phyloP scores from a whole-genome alignment of 1,284 basidiomycete species.

The Cryptococcus sp. region DNA sequence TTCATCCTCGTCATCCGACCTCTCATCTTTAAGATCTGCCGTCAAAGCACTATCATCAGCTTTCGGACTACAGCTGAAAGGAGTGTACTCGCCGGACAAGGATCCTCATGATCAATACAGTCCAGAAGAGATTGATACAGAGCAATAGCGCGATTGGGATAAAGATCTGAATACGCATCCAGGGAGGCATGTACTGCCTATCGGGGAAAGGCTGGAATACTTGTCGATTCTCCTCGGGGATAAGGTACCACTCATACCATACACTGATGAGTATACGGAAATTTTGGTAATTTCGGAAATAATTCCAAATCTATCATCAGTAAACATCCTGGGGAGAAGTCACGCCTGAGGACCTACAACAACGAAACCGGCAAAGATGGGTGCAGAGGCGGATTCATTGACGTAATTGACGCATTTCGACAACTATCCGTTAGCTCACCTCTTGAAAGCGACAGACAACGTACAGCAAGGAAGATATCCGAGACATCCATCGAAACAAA shows the following conservation, averaged over 20 bases:
- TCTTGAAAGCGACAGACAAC: constrained; percentile 33
- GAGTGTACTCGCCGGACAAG: too few species aligned
- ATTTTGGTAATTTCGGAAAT: constrained; percentile 94
- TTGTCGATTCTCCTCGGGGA: constrained; percentile 50
- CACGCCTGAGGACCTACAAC: constrained; percentile 68
- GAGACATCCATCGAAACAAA: constrained; percentile 97
- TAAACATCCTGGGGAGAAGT: background rate
- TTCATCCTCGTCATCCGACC: constrained; percentile 52
- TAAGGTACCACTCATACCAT: constrained; percentile 70
- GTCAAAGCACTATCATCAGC: too few species aligned
- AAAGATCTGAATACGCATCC: constrained; percentile 79
- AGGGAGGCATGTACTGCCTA: background rate
- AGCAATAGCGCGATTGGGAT: constrained; percentile 69
- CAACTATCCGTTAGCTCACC: constrained; percentile 51
- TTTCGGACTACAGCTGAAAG: constrained; percentile 38
- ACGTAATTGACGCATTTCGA: constrained; percentile 87
- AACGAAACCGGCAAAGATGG: constrained; percentile 67
- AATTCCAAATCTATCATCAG: constrained; percentile 53
- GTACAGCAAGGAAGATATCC: constrained; percentile 78
- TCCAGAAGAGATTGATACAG: constrained; percentile 86
- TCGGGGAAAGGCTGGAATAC: background rate
- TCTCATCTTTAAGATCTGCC: constrained; percentile 50
- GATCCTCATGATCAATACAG: constrained; percentile 72
- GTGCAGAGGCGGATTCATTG: constrained; percentile 61
- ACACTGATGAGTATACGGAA: constrained; percentile 82